Evolutionary conservation across 2,329 filamentous ascomycete species (phyloP).

Genomic region (Passalora sequoiae): DNA sequence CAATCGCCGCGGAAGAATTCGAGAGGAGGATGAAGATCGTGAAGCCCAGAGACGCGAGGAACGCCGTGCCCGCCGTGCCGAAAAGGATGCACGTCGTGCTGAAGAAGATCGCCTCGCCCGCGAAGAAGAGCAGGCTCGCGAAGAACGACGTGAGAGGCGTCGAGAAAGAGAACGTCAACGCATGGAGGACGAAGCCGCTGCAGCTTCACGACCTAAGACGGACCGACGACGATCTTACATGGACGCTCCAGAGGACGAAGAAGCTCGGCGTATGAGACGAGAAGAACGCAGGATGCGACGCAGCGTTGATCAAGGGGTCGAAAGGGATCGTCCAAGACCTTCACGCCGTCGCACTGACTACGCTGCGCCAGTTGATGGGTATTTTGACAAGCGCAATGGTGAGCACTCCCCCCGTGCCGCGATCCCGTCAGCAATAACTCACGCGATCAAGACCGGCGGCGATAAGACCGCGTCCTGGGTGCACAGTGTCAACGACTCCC

Average conservation of each 20-base stretch:
- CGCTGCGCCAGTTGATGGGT: slow-evolving; percentile 38
- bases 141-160: slow-evolving; percentile 30
- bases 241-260: slow-evolving; percentile 31
- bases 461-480: slow-evolving; percentile 51
- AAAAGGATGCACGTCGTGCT: slow-evolving; percentile 28
- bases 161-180: slow-evolving; percentile 26
- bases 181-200: slow-evolving; percentile 20
- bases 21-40: slow-evolving; percentile 30
- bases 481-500: slow-evolving; percentile 42
- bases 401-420: slow-evolving; percentile 22
- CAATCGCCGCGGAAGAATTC: slow-evolving; percentile 22
- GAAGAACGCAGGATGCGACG: slow-evolving; percentile 42
- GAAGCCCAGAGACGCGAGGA: slow-evolving; percentile 26
- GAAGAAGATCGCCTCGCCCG: slow-evolving; percentile 29
- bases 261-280: slow-evolving; percentile 36
- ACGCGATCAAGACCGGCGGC: slow-evolving; percentile 31
- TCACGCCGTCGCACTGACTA: slow-evolving; percentile 31
- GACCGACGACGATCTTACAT: slow-evolving; percentile 29
- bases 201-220: slow-evolving; percentile 22
- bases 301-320: slow-evolving; percentile 33
- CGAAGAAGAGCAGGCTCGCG: slow-evolving; percentile 27
- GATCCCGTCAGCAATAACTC: slow-evolving; percentile 23
- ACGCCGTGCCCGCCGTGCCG: slow-evolving; percentile 26
- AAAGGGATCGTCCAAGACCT: slow-evolving; percentile 28
- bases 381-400: slow-evolving; percentile 43